Percentiles rank a stretch among this genome's conserved stretches.
These are phyloP conservation scores for Linaria vulgaris DNA, from an alignment of 257 asterid genomes.

Conservation along the genomic window DNA sequence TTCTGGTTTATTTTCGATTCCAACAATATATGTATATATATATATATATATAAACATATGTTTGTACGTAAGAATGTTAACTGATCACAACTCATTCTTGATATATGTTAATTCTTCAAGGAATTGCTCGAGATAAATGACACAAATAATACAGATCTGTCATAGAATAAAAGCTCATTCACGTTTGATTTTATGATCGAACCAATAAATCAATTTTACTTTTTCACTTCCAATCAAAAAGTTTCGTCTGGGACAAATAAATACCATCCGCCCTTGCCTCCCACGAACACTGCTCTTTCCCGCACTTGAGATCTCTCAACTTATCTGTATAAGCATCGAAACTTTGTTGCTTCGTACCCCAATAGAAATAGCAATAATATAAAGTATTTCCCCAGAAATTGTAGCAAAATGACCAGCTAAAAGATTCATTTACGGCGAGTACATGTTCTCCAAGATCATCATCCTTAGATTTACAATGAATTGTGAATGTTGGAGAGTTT, in stretches of 20 bases:
- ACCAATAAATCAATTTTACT: too few relatives aligned
- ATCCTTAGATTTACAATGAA: neutral
- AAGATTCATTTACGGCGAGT: neutral
- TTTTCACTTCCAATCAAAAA: neutral
- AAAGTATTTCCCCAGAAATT: neutral
- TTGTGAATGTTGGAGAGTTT: neutral
- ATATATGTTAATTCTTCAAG: too few relatives aligned
- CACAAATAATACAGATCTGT: too few relatives aligned
- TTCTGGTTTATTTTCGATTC: too few relatives aligned
- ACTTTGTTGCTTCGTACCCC: neutral
- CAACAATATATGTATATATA: too few relatives aligned
- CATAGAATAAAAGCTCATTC: too few relatives aligned
- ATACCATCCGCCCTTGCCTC: neutral
- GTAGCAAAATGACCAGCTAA: neutral
- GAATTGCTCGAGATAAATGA: too few relatives aligned
- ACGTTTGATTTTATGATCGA: too few relatives aligned
- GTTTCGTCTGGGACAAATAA: neutral
- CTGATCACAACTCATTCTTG: too few relatives aligned
- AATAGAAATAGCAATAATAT: neutral
- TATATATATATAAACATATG: too few relatives aligned
- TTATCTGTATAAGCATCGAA: neutral
- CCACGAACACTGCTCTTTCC: neutral
- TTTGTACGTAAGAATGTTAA: too few relatives aligned
- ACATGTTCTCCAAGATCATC: neutral
- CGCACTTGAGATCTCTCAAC: neutral